A percentile compares a stretch with the other conserved stretches of the same genome.
Conservation (phyloP, 257 asterid genomes). For the Prunella vulgaris region DNA sequence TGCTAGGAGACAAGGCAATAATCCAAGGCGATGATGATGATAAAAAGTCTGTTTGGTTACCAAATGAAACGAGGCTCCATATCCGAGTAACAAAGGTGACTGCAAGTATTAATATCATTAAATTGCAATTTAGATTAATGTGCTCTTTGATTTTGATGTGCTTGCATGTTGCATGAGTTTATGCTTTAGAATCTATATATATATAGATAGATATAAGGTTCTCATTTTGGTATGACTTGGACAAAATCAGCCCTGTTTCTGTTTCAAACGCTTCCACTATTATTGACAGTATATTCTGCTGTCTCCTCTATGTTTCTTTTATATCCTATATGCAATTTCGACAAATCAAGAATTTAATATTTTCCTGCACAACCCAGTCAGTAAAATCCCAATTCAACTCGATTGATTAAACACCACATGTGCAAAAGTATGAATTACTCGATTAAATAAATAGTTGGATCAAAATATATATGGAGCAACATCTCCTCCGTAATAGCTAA, state of each 20-base stretch:
- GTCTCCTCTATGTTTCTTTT: not conserved
- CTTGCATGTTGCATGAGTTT: not conserved
- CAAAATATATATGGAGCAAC: too few species aligned
- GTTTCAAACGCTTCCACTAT: not conserved
- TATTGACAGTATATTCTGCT: not conserved
- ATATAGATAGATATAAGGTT: not conserved
- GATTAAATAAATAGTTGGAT: too few species aligned
- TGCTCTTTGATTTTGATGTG: conserved; percentile 18
- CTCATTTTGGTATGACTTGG: not conserved
- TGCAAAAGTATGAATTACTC: too few species aligned
- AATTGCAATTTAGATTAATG: not conserved
- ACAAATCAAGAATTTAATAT: too few species aligned
- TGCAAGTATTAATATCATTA: not conserved
- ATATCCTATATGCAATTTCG: not conserved
- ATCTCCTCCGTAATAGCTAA: too few species aligned
- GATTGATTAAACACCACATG: too few species aligned
- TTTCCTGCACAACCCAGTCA: too few species aligned
- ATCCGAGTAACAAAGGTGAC: not conserved
- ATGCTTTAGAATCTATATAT: not conserved
- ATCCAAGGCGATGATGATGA: conserved; percentile 19
- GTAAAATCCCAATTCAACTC: too few species aligned
- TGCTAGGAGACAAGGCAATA: conserved; percentile 40
- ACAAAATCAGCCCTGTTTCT: not conserved
- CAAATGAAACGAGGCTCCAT: conserved; percentile 4
- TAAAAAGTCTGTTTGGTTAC: too few species aligned